Conservation (phyloP, 257 asterid genomes). For the Nicotiana attenuata region DNA sequence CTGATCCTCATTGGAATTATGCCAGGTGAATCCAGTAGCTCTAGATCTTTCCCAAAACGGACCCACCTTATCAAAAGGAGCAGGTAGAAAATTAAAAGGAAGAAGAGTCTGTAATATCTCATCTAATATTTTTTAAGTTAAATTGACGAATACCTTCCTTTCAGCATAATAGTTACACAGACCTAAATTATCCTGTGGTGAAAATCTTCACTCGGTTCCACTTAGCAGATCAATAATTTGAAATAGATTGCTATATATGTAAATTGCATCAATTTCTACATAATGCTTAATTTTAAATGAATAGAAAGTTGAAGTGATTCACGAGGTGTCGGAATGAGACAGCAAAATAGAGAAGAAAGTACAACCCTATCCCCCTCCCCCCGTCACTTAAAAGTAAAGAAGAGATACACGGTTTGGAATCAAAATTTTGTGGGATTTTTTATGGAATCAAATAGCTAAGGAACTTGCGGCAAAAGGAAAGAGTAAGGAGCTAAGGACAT, state of each 20-base stretch:
- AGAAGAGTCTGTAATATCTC: not conserved
- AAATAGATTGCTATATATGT: not conserved
- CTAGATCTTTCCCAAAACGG: slow-evolving; percentile 78
- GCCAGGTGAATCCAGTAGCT: slow-evolving; percentile 92
- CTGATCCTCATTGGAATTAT: slow-evolving; percentile 91
- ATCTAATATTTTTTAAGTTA: not conserved
- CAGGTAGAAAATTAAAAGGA: not conserved
- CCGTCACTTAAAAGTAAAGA: not conserved
- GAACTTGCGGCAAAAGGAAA: slow-evolving; percentile 1
- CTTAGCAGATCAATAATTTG: not conserved
- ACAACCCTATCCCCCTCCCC: not conserved
- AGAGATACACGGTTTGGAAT: not conserved
- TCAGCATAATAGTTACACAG: not conserved
- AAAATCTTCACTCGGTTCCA: not conserved
- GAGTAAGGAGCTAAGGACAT: slow-evolving; percentile 23
- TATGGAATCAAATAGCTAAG: not conserved
- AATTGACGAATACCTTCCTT: not conserved
- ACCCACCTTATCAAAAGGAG: slow-evolving; percentile 65
- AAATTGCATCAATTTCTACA: not conserved
- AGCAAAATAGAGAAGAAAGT: not conserved
- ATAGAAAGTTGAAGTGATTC: not conserved
- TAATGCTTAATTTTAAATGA: not conserved
- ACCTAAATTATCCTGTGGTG: not conserved
- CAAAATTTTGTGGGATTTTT: not conserved
- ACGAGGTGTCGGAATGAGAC: not conserved